Evolutionary conservation across 768 basidiomycete genomes (phyloP), one percentile per base, ranked within the genome.

Genomic region (Chalciporus sphaerocephalus): DNA sequence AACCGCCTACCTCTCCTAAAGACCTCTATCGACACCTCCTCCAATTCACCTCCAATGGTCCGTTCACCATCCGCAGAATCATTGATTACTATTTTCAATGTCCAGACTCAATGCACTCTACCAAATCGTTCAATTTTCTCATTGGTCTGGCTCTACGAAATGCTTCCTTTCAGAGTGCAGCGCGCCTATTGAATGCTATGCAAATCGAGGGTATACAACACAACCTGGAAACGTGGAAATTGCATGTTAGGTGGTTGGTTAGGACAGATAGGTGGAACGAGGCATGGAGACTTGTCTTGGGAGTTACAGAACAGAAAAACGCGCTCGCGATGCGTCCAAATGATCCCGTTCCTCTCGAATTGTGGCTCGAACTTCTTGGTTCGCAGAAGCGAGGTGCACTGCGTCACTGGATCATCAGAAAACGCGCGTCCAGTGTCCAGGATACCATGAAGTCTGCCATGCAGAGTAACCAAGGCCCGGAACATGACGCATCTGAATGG

Each of bases 311-410:
- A 18, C 38, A 46, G 45, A 51, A 27, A 22, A 40, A 32, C 21
- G 36, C 45, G 46, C 22, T 54, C 22, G 32, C 48, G 18, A 43
- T 30, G 6, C 23, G 22, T 9, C 39, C 30, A 20, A 34, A 7
- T 21, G 50, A 47, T 6, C 34, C 47, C 23, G 64, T 73, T 24
- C 76, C 74, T 21, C 66, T 79, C 21, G 57, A 65, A 4, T 60
- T 87, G 40, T 86, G 82, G 84, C 47, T 79, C 35, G 83, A 87
- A 50, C 76, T 87, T 52, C 75, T 79, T 52, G 69, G 71, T 38
- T 68, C 70, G 15, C 55, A 61, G 50, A 73, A 72, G 44, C 62
- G 66, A 40, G 66, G 69, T 37, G 69, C 64, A 5, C 51, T 61
- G 21, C 58, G 62, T 28, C 48, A 38, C 34, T 58, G 56, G 53